A percentile compares a stretch with the other conserved stretches of the same genome.
Conservation (phyloP, 192 early-diverging fungal species). For the Rhizoclosmatium globosum region DNA sequence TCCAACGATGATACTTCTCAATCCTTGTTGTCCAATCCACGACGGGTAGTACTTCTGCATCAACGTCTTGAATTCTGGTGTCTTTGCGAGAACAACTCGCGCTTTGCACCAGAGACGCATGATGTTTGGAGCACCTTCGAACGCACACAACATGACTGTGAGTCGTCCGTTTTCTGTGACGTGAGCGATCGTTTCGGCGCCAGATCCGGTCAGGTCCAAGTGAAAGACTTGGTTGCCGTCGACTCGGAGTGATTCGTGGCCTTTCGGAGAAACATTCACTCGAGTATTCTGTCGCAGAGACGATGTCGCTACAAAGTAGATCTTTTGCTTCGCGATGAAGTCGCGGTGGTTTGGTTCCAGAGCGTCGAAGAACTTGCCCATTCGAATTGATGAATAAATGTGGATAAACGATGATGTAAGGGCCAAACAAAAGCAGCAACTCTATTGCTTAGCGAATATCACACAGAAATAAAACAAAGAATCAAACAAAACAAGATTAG, state of each 20-base stretch:
- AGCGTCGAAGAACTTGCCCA: conserved; percentile 24
- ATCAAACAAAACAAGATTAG: no score
- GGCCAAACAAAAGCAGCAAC: conserved; percentile 14
- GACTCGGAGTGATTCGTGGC: conserved; percentile 30
- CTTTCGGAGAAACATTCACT: conserved; percentile 43
- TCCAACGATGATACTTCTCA: conserved; percentile 63
- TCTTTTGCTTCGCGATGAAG: conserved; percentile 34
- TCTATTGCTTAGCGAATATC: no score
- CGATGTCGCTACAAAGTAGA: conserved; percentile 37
- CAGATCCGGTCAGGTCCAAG: conserved; percentile 45
- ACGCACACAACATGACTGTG: conserved; percentile 72
- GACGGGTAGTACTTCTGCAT: conserved; percentile 55
- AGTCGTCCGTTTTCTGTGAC: conserved; percentile 69
- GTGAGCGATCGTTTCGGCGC: conserved; percentile 70
- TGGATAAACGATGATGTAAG: no score
- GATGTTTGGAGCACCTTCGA: conserved; percentile 70
- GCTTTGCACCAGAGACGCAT: conserved; percentile 68
- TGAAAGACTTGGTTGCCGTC: conserved; percentile 25
- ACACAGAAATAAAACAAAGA: no score
- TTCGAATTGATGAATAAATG: background rate
- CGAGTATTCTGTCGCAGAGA: background rate
- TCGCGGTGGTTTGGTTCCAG: conserved; percentile 32
- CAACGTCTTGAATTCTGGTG: conserved; percentile 55
- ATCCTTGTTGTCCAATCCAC: conserved; percentile 48
- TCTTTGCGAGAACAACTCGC: conserved; percentile 49